phyloP scores from a whole-genome alignment of 192 early-diverging fungal genomes.

The Rhizoclosmatium sp. region DNA sequence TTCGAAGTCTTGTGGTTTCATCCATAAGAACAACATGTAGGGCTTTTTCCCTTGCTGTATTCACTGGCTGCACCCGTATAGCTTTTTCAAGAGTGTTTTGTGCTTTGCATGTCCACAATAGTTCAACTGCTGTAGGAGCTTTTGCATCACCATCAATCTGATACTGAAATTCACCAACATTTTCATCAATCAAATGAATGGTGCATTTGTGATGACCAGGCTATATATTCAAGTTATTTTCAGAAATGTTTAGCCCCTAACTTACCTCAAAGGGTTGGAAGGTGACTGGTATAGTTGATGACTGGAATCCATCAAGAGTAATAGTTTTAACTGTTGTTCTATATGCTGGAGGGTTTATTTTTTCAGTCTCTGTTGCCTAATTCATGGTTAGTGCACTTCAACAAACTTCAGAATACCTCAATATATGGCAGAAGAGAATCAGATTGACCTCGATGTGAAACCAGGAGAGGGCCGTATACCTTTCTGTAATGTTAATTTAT shows the following conservation, averaged over 20 bases:
- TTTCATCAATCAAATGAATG: slow-evolving; percentile 52
- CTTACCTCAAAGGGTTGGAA: slow-evolving; percentile 59
- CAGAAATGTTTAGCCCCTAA: neutral
- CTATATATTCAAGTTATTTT: slow-evolving; percentile 4
- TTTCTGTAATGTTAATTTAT: neutral
- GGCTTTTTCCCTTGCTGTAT: slow-evolving; percentile 55
- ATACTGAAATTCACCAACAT: slow-evolving; percentile 61
- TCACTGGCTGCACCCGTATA: slow-evolving; percentile 48
- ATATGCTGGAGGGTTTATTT: slow-evolving; percentile 47
- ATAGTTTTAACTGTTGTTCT: slow-evolving; percentile 32
- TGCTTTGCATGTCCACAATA: slow-evolving; percentile 54
- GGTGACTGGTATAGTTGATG: slow-evolving; percentile 31
- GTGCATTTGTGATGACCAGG: slow-evolving; percentile 54
- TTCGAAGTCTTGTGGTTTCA: slow-evolving; percentile 9
- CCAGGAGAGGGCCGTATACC: neutral
- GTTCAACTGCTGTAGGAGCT: slow-evolving; percentile 44
- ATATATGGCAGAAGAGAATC: slow-evolving; percentile 14
- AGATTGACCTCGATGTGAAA: slow-evolving; percentile 18
- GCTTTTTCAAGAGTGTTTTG: slow-evolving; percentile 52
- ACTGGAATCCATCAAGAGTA: slow-evolving; percentile 38
- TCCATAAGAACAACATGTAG: slow-evolving; percentile 37
- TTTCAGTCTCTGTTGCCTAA: slow-evolving; percentile 20
- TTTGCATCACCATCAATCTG: slow-evolving; percentile 49
- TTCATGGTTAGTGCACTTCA: neutral
- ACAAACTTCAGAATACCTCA: slow-evolving; percentile 25